Conservation (phyloP, 2,329 filamentous ascomycete genomes). For the Calonectria multiphialidica region DNA sequence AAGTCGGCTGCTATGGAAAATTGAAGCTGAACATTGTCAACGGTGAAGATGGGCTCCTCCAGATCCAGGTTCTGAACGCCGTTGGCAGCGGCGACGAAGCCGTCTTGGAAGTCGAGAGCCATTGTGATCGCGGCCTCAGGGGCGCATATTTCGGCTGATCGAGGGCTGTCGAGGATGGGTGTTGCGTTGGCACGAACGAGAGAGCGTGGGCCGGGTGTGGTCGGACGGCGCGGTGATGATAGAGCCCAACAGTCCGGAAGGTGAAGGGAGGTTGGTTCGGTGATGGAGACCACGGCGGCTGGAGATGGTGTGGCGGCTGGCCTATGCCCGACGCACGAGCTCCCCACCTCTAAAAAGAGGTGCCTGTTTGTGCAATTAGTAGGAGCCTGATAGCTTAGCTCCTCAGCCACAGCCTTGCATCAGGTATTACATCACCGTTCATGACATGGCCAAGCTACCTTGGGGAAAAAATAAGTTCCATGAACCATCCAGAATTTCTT, state of each 20-base stretch:
- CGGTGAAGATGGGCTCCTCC: conserved; percentile 89
- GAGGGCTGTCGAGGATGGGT: not conserved
- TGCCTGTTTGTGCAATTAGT: conserved; percentile 18
- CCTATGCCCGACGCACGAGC: conserved; percentile 16
- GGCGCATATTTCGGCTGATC: conserved; percentile 36
- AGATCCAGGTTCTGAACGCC: conserved; percentile 66
- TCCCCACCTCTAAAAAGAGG: conserved; percentile 31
- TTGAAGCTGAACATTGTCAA: conserved; percentile 91
- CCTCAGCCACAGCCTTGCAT: conserved; percentile 15
- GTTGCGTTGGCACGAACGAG: not conserved
- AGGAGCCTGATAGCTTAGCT: conserved; percentile 22
- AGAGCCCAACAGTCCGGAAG: not conserved
- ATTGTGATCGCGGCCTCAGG: conserved; percentile 43
- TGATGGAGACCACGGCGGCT: conserved; percentile 20
- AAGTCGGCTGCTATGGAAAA: conserved; percentile 97
- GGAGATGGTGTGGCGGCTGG: conserved; percentile 22
- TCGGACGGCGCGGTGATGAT: not conserved
- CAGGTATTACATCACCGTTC: conserved; percentile 40
- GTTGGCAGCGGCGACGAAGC: conserved; percentile 76
- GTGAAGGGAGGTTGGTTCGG: conserved; percentile 4
- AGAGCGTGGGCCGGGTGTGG: not conserved
- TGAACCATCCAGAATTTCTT: not conserved
- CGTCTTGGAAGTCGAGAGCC: conserved; percentile 62
- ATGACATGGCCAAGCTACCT: not conserved
- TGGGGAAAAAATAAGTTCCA: not conserved